phyloP scores from a whole-genome alignment of 2,329 filamentous ascomycete species.

The Monilinia laxa region DNA sequence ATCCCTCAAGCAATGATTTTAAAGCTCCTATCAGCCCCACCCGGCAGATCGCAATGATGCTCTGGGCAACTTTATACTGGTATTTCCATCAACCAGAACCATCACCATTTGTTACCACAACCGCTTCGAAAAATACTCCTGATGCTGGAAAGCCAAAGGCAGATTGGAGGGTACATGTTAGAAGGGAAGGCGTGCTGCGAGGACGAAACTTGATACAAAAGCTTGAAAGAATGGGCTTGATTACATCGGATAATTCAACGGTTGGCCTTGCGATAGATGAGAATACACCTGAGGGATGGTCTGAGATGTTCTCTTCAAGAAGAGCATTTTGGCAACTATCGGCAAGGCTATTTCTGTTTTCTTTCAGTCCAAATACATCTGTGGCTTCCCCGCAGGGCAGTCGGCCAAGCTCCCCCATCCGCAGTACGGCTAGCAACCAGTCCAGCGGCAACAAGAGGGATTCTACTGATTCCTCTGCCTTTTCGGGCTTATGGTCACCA shows the following conservation, averaged over 20 bases:
- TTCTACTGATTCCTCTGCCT: slow-evolving; percentile 45
- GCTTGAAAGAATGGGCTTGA: slow-evolving; percentile 88
- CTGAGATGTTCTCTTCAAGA: slow-evolving; percentile 76
- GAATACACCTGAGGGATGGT: slow-evolving; percentile 66
- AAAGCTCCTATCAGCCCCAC: slow-evolving; percentile 78
- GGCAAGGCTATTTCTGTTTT: slow-evolving; percentile 83
- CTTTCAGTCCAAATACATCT: slow-evolving; percentile 57
- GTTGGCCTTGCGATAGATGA: slow-evolving; percentile 66
- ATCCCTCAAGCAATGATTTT: slow-evolving; percentile 76
- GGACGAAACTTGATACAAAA: slow-evolving; percentile 80
- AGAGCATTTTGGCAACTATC: slow-evolving; percentile 92
- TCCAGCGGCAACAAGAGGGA: slow-evolving; percentile 36
- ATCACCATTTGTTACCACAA: slow-evolving; percentile 59
- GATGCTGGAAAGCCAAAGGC: slow-evolving; percentile 70
- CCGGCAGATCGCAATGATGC: slow-evolving; percentile 91
- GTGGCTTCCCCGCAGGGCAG: slow-evolving; percentile 55
- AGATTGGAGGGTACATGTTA: slow-evolving; percentile 84
- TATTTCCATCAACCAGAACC: slow-evolving; percentile 91
- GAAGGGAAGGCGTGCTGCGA: slow-evolving; percentile 82
- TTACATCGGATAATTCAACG: slow-evolving; percentile 71
- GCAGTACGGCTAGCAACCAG: slow-evolving; percentile 40
- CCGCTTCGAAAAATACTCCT: slow-evolving; percentile 64
- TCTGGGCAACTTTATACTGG: slow-evolving; percentile 94
- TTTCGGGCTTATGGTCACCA: slow-evolving; percentile 41
- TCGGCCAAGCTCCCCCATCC: slow-evolving; percentile 53